phyloP scores from a whole-genome alignment of 768 basidiomycete species.

The Leccinum subtestaceum region DNA sequence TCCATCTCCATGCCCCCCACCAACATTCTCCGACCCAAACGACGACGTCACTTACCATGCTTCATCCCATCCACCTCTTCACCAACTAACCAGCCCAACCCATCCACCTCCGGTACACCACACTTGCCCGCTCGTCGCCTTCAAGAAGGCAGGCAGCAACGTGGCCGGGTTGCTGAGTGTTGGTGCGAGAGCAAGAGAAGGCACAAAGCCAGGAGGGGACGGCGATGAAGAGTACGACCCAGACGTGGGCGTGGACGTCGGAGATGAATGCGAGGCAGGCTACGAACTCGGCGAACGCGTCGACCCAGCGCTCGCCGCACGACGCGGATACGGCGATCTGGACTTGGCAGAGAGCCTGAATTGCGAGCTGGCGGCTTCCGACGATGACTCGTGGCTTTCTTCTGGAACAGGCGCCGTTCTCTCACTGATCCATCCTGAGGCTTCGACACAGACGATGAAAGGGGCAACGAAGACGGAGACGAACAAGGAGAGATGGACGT shows the following conservation, averaged over 20 bases:
- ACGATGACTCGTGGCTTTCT: neutral
- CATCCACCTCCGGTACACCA: slow-evolving; percentile 2
- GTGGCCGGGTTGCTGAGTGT: slow-evolving; percentile 8
- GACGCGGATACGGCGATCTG: slow-evolving; percentile 13
- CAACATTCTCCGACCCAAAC: slow-evolving; percentile 5
- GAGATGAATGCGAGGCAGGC: slow-evolving; percentile 7
- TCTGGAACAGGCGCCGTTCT: neutral
- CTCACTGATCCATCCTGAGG: slow-evolving; percentile 5
- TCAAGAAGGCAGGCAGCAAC: slow-evolving; percentile 23
- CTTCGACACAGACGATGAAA: slow-evolving; percentile 13
- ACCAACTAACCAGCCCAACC: slow-evolving; percentile 17
- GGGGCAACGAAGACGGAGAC: slow-evolving; percentile 14
- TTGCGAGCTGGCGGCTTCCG: neutral
- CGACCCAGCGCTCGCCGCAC: slow-evolving; percentile 1
- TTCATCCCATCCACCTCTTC: slow-evolving; percentile 6
- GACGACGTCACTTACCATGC: neutral
- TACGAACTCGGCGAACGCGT: slow-evolving; percentile 10
- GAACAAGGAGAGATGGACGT: slow-evolving; percentile 15
- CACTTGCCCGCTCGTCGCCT: slow-evolving; percentile 20
- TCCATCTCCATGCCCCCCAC: slow-evolving; percentile 1
- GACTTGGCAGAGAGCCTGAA: slow-evolving; percentile 7
- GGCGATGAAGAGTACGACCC: slow-evolving; percentile 10
- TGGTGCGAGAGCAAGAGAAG: too few relatives aligned
- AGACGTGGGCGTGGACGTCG: slow-evolving; percentile 6
- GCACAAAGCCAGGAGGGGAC: neutral